Evolutionary conservation across 345 rosid species (phyloP).

Genomic region (Syzygium grande): DNA sequence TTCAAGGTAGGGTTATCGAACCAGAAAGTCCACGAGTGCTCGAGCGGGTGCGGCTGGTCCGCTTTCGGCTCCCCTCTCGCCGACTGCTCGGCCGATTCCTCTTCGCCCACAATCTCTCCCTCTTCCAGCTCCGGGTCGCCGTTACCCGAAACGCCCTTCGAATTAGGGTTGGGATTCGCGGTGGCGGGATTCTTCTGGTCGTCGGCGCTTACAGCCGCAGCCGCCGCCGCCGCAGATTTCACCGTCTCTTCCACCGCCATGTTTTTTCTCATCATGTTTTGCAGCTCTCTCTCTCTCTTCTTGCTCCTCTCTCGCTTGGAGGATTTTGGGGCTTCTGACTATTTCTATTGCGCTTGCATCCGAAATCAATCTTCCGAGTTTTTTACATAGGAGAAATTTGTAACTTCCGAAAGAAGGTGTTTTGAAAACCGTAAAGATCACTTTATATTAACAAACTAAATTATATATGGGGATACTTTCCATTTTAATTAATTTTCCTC

Average conservation of each 20-base stretch:
- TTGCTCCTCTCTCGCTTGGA: too few species aligned
- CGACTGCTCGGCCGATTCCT: background rate
- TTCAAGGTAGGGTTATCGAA: constrained; percentile 60
- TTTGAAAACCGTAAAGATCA: fast-evolving
- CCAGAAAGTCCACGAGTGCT: constrained; percentile 94
- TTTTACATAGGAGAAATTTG: background rate
- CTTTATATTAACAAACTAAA: background rate
- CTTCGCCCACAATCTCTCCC: constrained; percentile 6
- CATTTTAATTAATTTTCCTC: background rate
- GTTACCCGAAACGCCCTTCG: background rate
- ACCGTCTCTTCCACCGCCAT: constrained; percentile 10
- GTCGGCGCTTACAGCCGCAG: background rate
- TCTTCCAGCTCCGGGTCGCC: constrained; percentile 2
- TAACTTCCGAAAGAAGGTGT: background rate
- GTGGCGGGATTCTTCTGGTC: background rate
- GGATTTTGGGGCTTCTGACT: background rate
- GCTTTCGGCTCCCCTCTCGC: background rate
- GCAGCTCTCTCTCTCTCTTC: background rate
- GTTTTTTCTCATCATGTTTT: background rate
- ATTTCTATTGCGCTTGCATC: background rate
- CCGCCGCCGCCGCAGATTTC: background rate
- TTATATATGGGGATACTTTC: background rate
- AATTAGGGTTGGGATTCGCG: background rate
- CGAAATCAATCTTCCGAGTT: background rate
- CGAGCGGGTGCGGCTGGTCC: constrained; percentile 13